Base-by-base conservation (phyloP, 306 rosid species). In the Macrotyloma uniflorum region DNA sequence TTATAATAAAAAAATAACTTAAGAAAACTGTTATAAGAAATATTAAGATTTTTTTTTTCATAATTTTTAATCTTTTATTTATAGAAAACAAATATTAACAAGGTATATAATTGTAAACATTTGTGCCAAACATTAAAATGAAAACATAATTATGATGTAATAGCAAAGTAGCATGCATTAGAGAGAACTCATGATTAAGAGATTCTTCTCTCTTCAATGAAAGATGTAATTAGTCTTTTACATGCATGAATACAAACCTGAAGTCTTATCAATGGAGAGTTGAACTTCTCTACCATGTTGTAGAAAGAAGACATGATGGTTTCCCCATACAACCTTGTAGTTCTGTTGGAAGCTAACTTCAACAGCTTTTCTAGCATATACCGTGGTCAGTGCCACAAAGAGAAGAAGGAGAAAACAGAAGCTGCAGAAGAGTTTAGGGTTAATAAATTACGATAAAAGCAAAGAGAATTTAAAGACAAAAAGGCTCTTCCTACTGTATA, bases 311-410 rank as follows among this genome's bases (percentile, higher is more conserved):
- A 19, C 59, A 3, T 81, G 81, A 4, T 18, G 38, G 0, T 23
- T 58, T 75, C 85, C 85, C 85, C 85, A 81, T 24, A 50, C 53
- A 68, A 81, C 75, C 67, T 36, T 59, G 81, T 81, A 81, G 66
- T 81, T 81, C 49, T 47, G 77, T 35, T 75, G 77, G 77, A 81
- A 81, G n/a, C 67, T 75, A 46, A 74, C 76, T 7, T 81, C 72
- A 47, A 14, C 22, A 19, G 16, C 58, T 67, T 58, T 74, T 70
- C 47, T 35, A 18, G 5, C 72, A 59, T 22, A 58, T 19, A 75
- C 40, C 18, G 74, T 35, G 33, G 53, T 13, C 16, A 67, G 26
- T 26, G 59, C 59, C 70, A 80, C 14, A 35, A 47, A 68, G 10
- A 75, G 22, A 68, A 75, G 22, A 68, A 24, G 38, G 55, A 74